Evolutionary conservation across 805 yeast genomes (phyloP).

Genomic region (Suhomyces faveliae): DNA sequence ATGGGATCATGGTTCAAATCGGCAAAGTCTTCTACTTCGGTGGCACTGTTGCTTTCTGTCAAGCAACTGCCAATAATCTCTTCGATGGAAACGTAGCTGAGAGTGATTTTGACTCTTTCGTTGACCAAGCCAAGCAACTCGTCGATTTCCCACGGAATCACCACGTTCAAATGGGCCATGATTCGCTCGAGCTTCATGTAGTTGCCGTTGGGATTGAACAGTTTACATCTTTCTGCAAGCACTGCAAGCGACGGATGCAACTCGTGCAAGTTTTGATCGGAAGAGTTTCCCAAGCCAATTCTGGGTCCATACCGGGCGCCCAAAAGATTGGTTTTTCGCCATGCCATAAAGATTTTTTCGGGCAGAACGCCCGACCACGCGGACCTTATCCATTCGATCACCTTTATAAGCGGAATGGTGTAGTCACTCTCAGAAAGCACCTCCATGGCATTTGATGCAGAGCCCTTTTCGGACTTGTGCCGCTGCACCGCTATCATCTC

Average conservation of each 20-base stretch:
- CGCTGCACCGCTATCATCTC: slow-evolving; percentile 41
- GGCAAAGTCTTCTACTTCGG: neutral
- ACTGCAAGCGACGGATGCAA: slow-evolving; percentile 9
- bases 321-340: slow-evolving; percentile 38
- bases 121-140: slow-evolving; percentile 52
- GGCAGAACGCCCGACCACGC: slow-evolving; percentile 50
- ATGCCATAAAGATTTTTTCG: slow-evolving; percentile 32
- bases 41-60: slow-evolving; percentile 31
- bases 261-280: neutral
- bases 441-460: slow-evolving; percentile 17
- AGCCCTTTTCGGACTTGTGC: slow-evolving; percentile 13
- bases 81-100: slow-evolving; percentile 54
- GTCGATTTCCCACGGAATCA: slow-evolving; percentile 57
- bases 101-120: slow-evolving; percentile 40
- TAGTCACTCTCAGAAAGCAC: slow-evolving; percentile 42
- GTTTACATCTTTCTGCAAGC: slow-evolving; percentile 9
- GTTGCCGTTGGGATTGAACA: slow-evolving; percentile 22
- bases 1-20: neutral
- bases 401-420: slow-evolving; percentile 51
- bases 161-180: slow-evolving; percentile 50
- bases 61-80: slow-evolving; percentile 62
- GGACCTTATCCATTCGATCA: slow-evolving; percentile 55
- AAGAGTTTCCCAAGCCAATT: neutral
- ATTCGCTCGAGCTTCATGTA: slow-evolving; percentile 44
- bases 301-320: slow-evolving; percentile 13